Base-by-base conservation (phyloP, 1,284 basidiomycete genomes). In the Ceratobasidium sp. region DNA sequence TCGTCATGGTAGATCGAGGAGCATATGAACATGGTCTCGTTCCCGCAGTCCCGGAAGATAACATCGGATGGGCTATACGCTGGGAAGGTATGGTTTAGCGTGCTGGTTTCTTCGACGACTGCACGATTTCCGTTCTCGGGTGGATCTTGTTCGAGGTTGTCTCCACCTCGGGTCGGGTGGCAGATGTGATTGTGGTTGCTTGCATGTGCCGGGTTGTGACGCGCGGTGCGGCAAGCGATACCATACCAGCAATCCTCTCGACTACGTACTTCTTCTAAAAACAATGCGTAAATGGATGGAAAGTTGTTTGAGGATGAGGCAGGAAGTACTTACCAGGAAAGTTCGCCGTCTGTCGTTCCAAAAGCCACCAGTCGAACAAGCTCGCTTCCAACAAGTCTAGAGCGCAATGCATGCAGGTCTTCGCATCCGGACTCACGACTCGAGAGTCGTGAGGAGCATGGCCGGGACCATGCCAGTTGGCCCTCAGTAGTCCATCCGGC, bases 201-300 rank as follows among this genome's bases (percentile, higher is more conserved):
- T 46, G 77, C 77, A 37, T 78, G 77, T 29, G 19, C 43, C n/a
- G 51, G 22, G n/a, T 76, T 51, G 51, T 64, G 69, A 22, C 67
- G 52, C 46, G 71, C 76, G n/a, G 62, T 77, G 15, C 77, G 61
- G 44, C 77, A 78, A 17, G 73, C 77, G 25, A 68, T 64, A 49
- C 77, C 77, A 56, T 78, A 74, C 69, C 69, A 56, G 44, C 70
- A 77, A 62, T 76, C 70, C 25, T 49, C 54, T 17, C 71, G 71
- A 15, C 44, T 34, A 19, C 46, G 29, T 8, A 65, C 56, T 19
- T 56, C 71, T 11, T 32, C 65, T 67, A 22, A 22, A 32, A 43
- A 17, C 40, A 8, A 44, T 40, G 1, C 9, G 11, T 17, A 37
- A 37, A 34, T 61, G 15, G 19, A 34, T 32, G 54, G 32, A 11